phyloP scores from a whole-genome alignment of 768 basidiomycete genomes.

The Phaeolepiota aurea region DNA sequence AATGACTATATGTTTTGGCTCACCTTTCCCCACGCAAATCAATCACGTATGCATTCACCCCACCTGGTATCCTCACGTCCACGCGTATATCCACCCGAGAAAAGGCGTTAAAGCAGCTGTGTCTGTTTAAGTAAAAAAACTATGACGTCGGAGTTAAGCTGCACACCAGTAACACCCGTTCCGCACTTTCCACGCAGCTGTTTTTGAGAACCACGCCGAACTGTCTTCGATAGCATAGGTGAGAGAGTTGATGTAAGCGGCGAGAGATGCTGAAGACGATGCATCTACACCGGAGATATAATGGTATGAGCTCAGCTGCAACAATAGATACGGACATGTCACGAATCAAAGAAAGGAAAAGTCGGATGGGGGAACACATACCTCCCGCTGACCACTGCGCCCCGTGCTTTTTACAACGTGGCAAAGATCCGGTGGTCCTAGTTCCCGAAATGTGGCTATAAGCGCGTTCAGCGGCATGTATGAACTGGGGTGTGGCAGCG shows the following conservation, averaged over 20 bases:
- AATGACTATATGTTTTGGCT: constrained; percentile 15
- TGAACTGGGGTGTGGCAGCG: constrained; percentile 6
- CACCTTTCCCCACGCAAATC: constrained; percentile 93
- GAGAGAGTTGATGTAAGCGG: constrained; percentile 98
- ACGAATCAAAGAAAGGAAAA: constrained; percentile 2
- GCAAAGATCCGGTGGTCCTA: constrained; percentile 95
- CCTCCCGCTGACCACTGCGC: constrained; percentile 78
- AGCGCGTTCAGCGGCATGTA: constrained; percentile 12
- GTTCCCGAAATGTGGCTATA: constrained; percentile 89
- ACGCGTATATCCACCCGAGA: constrained; percentile 94
- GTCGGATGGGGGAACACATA: constrained; percentile 27
- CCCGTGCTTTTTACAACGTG: constrained; percentile 93
- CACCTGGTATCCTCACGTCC: constrained; percentile 97
- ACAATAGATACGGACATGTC: no score
- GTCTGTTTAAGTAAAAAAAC: background rate
- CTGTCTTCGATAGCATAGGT: constrained; percentile 91
- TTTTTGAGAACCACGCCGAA: constrained; percentile 87
- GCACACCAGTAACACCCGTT: constrained; percentile 89
- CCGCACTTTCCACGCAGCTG: constrained; percentile 80
- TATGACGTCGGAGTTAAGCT: background rate
- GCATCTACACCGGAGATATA: constrained; percentile 98
- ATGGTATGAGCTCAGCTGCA: constrained; percentile 90
- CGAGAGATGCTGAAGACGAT: constrained; percentile 93
- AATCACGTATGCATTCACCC: constrained; percentile 89
- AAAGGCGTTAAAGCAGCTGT: constrained; percentile 95